Percentiles rank a stretch among this genome's conserved stretches.
Evolutionary conservation across 179 eudicot species (phyloP).

Genomic region (Beta macrorhiza): DNA sequence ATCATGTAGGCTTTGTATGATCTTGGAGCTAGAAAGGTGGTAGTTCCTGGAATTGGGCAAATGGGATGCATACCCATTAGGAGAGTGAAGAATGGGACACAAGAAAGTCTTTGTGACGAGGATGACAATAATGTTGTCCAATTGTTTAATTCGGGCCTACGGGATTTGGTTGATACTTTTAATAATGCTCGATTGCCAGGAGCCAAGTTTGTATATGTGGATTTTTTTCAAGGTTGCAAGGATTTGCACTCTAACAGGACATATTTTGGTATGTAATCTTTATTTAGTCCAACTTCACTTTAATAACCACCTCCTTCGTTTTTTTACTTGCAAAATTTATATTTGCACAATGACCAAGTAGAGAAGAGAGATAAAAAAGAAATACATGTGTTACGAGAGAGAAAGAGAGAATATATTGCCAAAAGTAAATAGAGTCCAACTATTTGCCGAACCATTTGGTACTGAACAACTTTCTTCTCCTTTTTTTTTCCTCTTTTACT

Average conservation of each 20-base stretch:
- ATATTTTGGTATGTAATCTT: background rate
- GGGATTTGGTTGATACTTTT: background rate
- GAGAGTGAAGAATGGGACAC: background rate
- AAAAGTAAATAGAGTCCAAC: no score
- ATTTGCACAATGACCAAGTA: no score
- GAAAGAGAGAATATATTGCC: no score
- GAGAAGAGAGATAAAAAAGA: no score
- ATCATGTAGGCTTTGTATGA: background rate
- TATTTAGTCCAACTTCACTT: background rate
- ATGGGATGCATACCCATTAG: slow-evolving; percentile 12
- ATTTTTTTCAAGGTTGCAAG: background rate
- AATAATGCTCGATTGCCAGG: background rate
- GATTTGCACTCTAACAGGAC: background rate
- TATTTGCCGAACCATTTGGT: no score
- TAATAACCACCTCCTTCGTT: no score
- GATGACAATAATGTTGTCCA: background rate
- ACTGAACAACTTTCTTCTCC: no score
- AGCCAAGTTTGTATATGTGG: slow-evolving; percentile 9
- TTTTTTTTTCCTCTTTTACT: no score
- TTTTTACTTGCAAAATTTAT: no score
- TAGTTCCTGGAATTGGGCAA: background rate
- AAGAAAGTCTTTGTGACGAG: background rate
- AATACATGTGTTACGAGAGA: no score
- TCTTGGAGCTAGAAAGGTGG: slow-evolving; percentile 10
- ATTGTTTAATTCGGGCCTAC: background rate